Base-by-base conservation (phyloP, 805 yeast species). In the Candida ipomoeae region DNA sequence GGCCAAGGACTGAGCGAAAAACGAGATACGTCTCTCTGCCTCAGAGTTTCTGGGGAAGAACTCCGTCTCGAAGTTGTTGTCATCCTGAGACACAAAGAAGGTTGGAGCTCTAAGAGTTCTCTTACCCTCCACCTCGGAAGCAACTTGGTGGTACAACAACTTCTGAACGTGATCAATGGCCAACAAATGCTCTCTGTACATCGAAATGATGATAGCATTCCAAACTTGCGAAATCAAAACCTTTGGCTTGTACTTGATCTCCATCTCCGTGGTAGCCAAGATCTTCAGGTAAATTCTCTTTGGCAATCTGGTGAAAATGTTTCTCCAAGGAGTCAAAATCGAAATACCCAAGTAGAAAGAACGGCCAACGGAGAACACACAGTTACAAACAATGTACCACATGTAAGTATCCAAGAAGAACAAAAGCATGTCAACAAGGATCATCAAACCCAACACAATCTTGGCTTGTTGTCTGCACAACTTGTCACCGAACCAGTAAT, bases 331-430 rank as follows among this genome's bases (percentile, higher is more conserved):
- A 39, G 99, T 94, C 79, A 91, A 83, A 59, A 94, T 92, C 42
- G 99, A 94, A 63, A 94, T 91, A 86, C 99, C 99, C 71, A 95
- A 81, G 80, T 92, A 94, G 81, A 94, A 94, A 14, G 99, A 94
- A 69, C 96, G 89, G 62, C 96, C 97, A 64, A 94, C 89, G 55
- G 98, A 92, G 83, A 89, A 91, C 60, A 89, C 81, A 72, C 96
- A 87, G 82, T 92, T 94, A 70, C 87, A 85, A 62, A 94, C 78
- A 78, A 94, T 91, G 80, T 94, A 94, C 99, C 99, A 94, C 86
- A 94, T 81, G 71, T 89, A 94, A 54, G 99, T 89, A 87, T 94
- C 99, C 79, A 94, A 81, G 84, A 94, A 94, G 87, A 94, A 94
- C 73, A 94, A 80, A 62, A 94, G 77, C 79, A 95, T 77, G 74